Conservation (phyloP, 163 green algal species). For the Trebouxia gelatinosa region DNA sequence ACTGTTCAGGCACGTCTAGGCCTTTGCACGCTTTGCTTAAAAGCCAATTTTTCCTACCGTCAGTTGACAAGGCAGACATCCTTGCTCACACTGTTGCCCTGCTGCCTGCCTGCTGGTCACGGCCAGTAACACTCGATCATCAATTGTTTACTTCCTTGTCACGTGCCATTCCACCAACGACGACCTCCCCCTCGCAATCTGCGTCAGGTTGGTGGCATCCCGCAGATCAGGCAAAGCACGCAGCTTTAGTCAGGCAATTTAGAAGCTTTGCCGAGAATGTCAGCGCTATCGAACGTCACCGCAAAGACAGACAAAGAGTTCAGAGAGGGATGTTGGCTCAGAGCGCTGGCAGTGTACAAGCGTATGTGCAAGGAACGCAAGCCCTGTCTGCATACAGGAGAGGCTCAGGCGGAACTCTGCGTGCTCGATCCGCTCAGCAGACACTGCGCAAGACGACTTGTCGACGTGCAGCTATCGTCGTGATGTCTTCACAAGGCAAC, state of each 20-base stretch:
- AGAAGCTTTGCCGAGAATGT: too few relatives aligned
- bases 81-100: neutral
- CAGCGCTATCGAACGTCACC: too few relatives aligned
- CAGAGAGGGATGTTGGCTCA: too few relatives aligned
- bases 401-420: neutral
- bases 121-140: too few relatives aligned
- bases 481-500: neutral
- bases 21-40: slow-evolving; percentile 17
- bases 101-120: too few relatives aligned
- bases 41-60: neutral
- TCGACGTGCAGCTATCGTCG: too few relatives aligned
- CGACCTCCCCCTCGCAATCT: too few relatives aligned
- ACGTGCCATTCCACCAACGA: neutral
- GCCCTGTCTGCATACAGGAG: neutral
- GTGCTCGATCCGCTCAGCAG: neutral
- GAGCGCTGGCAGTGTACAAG: neutral
- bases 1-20: neutral
- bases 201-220: too few relatives aligned
- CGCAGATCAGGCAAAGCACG: too few relatives aligned
- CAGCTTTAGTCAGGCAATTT: too few relatives aligned
- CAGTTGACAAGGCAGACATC: neutral
- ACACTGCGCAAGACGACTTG: neutral
- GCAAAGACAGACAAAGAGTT: too few relatives aligned
- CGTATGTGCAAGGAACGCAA: neutral
- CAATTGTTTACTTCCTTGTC: too few relatives aligned